Conservation (phyloP, 2,329 filamentous ascomycete genomes). For the Pyricularia pennisetigena region DNA sequence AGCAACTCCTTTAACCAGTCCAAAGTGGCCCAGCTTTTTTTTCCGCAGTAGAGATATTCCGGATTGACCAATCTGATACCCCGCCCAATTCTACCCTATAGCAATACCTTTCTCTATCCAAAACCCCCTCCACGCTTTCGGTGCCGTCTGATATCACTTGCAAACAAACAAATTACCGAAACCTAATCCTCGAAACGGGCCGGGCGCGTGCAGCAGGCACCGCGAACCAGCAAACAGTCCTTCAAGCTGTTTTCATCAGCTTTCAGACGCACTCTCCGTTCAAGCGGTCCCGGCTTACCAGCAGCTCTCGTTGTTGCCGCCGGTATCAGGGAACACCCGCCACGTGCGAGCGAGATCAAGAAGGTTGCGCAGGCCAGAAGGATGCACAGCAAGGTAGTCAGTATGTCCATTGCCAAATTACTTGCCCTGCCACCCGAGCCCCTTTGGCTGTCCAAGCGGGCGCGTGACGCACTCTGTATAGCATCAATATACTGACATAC, state of each 20-base stretch:
- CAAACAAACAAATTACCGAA: background rate
- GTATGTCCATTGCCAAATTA: constrained; percentile 37
- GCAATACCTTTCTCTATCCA: background rate
- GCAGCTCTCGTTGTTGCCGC: constrained; percentile 59
- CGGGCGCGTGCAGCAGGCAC: background rate
- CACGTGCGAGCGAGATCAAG: constrained; percentile 22
- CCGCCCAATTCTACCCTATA: background rate
- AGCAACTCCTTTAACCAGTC: background rate
- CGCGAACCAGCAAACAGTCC: constrained; percentile 19
- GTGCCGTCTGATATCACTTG: background rate
- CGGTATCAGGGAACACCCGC: constrained; percentile 43
- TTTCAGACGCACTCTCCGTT: constrained; percentile 67
- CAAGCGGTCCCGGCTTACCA: constrained; percentile 62
- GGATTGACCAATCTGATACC: background rate
- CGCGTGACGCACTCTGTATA: background rate
- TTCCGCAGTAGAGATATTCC: background rate
- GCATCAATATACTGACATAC: background rate
- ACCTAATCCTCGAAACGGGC: background rate
- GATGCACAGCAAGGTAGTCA: constrained; percentile 91
- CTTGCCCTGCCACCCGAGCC: background rate
- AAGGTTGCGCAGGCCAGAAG: constrained; percentile 36
- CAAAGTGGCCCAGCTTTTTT: background rate
- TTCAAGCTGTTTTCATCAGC: constrained; percentile 90
- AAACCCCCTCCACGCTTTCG: background rate
- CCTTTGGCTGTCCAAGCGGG: background rate